Percentiles rank a stretch among this genome's conserved stretches.
Evolutionary conservation across 1,139 yeast genomes (phyloP).

Genomic region (Magnusiomyces fungicola): DNA sequence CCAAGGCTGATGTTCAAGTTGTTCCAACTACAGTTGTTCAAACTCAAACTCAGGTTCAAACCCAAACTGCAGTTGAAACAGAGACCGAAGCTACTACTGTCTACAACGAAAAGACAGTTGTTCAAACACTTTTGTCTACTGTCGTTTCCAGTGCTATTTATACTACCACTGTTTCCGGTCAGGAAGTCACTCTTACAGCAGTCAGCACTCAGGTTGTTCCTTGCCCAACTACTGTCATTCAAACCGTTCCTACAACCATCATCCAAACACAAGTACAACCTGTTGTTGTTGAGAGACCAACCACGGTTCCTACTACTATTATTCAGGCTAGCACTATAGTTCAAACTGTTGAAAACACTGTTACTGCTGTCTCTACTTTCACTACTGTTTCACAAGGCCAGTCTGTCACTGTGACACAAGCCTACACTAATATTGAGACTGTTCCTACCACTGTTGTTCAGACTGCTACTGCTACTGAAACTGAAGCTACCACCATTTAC

Average conservation of each 20-base stretch:
- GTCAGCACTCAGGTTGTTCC: background rate
- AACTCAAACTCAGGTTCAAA: background rate
- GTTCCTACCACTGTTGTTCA: conserved; percentile 7
- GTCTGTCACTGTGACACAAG: background rate
- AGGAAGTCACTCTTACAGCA: background rate
- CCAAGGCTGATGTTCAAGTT: background rate
- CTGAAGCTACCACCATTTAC: background rate
- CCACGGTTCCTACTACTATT: background rate
- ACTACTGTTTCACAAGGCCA: background rate
- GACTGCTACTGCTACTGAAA: background rate
- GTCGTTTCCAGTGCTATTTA: background rate
- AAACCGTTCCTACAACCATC: conserved; percentile 4
- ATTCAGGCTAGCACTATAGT: background rate
- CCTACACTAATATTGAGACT: background rate
- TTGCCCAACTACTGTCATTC: background rate
- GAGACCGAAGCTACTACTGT: conserved; percentile 4
- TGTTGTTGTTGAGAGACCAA: no score
- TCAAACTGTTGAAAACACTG: background rate
- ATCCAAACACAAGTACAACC: background rate
- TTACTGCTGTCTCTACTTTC: conserved; percentile 1
- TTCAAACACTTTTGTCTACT: background rate
- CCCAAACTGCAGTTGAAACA: background rate
- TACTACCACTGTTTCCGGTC: conserved; percentile 1
- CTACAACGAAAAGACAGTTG: conserved; percentile 2
- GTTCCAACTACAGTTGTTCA: conserved; percentile 4